Evolutionary conservation across 768 basidiomycete species (phyloP).

Genomic region (Trametes punicea): DNA sequence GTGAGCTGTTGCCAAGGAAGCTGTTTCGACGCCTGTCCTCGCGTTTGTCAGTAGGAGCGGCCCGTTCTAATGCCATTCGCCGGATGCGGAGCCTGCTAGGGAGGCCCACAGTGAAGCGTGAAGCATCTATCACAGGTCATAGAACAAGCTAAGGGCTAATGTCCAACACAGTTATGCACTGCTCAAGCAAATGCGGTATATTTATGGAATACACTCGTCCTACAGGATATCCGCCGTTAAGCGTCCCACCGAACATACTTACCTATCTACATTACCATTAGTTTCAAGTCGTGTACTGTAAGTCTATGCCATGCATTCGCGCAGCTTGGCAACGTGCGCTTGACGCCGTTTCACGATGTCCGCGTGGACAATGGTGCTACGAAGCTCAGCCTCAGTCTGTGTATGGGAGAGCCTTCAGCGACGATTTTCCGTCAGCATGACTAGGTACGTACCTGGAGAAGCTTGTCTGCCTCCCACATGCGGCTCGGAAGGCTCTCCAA

Average conservation of each 20-base stretch:
- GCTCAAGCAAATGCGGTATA: too few relatives aligned
- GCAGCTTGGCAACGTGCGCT: slow-evolving; percentile 40
- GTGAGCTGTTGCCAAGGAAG: too few relatives aligned
- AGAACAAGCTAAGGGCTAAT: too few relatives aligned
- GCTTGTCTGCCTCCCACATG: slow-evolving; percentile 90
- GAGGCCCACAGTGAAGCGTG: too few relatives aligned
- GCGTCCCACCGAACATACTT: neutral
- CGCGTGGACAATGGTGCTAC: slow-evolving; percentile 46
- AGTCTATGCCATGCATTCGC: slow-evolving; percentile 18
- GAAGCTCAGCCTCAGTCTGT: slow-evolving; percentile 43
- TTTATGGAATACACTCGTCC: neutral
- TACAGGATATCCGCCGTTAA: slow-evolving; percentile 2
- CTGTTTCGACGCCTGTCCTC: too few relatives aligned
- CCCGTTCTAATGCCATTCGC: too few relatives aligned
- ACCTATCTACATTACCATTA: slow-evolving; percentile 3
- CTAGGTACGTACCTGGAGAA: slow-evolving; percentile 66
- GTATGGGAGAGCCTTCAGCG: neutral
- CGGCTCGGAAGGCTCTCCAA: slow-evolving; percentile 87
- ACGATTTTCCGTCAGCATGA: neutral
- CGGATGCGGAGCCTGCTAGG: too few relatives aligned
- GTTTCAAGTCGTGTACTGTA: neutral
- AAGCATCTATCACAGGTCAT: too few relatives aligned
- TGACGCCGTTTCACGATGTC: slow-evolving; percentile 57
- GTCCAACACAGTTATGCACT: too few relatives aligned
- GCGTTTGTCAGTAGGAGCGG: too few relatives aligned